Percentiles rank a stretch among this genome's conserved stretches.
These are phyloP conservation scores for Mycena belliarum DNA, from an alignment of 768 basidiomycete genomes.

Conservation along the genomic window DNA sequence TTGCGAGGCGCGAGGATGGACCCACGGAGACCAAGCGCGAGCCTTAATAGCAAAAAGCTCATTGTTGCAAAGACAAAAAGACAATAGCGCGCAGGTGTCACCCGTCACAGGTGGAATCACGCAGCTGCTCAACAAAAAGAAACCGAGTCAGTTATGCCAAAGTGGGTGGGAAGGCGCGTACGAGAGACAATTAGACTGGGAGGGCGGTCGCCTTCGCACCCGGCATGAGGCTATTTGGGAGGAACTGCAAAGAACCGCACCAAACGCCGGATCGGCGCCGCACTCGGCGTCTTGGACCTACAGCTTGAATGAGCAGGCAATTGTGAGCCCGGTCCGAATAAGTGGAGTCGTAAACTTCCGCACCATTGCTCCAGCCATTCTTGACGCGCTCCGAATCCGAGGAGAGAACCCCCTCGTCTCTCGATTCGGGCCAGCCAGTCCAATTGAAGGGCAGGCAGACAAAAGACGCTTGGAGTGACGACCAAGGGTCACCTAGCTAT, in stretches of 20 bases:
- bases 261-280: neutral
- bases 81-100: slow-evolving; percentile 15
- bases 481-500: too few relatives aligned
- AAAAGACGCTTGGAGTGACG: neutral
- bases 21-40: slow-evolving; percentile 8
- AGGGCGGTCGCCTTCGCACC: slow-evolving; percentile 3
- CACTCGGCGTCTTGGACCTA: neutral
- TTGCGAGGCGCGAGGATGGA: slow-evolving; percentile 9
- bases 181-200: slow-evolving; percentile 1
- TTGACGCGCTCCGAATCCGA: neutral
- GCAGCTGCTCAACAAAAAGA: slow-evolving; percentile 9
- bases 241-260: slow-evolving; percentile 8
- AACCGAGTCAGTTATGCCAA: slow-evolving; percentile 1
- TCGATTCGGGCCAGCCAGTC: neutral
- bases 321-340: neutral
- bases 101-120: slow-evolving; percentile 9
- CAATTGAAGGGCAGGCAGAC: neutral
- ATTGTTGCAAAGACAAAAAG: slow-evolving; percentile 20
- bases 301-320: neutral
- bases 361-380: neutral
- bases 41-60: slow-evolving; percentile 9
- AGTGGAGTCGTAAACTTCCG: neutral
- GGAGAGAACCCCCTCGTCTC: neutral
- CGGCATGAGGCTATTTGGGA: slow-evolving; percentile 2
- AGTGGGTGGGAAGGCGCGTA: slow-evolving; percentile 6